Base-by-base conservation (phyloP, 257 asterid genomes). In the Solanum virginianum region DNA sequence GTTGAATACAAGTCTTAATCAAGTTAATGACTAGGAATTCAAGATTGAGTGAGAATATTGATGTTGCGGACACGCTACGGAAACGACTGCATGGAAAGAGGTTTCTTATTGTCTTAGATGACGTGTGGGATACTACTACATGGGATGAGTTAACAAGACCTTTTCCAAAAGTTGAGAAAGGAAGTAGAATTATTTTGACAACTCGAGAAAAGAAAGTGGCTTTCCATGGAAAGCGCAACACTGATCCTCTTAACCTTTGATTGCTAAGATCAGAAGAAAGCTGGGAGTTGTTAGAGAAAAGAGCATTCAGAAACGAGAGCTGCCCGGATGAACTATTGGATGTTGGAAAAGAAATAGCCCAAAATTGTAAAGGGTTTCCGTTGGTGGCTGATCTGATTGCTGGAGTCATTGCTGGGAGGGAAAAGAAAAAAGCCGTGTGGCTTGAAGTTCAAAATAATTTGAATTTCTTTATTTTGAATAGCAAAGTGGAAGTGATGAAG, bases 261-360 rank as follows among this genome's bases (percentile, higher is more conserved):
- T 60, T n/a, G 10, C 18, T 87, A 12, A 17, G 5, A 9, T 5
- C 1, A 10, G 71, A 80, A 1, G 86, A 88, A 22, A 41, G 90
- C 45, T 86, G 87, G 89, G 84, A 86, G 41, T 63, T 86, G n/a
- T 20, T 88, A 14, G 10, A 63, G 63, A 70, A 79, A 36, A 88
- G 81, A 82, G 66, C 75, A 14, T 84, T 88, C 51, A 43, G 45
- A 69, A 43, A 45, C 0, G 55, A 74, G 18, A 36, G 41, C 20
- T 86, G 83, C 49, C 89, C 90, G 26, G 24, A 83, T 55, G 87
- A 86, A 62, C 71, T 86, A 70, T 14, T 80, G 6, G 86, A 36
- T 54, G 65, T 69, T 13, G 91, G 89, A 0, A 43, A 10, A 16
- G 16, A 77, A 53, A 86, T 88, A 22, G 87, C 89, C 39, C 0